These are phyloP conservation scores for Argentina anserina DNA, from an alignment of 306 rosid species.

Conservation along the genomic window DNA sequence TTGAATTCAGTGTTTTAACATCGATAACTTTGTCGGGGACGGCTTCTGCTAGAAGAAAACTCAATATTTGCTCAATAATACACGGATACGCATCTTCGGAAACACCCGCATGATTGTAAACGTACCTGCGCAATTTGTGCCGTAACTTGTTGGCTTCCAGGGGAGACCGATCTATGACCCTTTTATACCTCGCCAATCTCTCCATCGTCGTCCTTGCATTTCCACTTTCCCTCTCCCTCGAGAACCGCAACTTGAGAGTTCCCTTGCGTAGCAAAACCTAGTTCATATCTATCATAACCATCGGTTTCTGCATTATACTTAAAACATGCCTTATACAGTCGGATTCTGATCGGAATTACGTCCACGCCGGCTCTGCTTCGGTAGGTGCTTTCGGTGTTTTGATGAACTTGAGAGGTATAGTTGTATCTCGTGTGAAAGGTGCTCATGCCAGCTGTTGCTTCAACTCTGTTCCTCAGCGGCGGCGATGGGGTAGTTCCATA, in stretches of 20 bases:
- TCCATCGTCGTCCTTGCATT: background rate
- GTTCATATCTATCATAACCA: background rate
- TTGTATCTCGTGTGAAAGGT: too few species aligned
- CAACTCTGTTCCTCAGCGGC: too few species aligned
- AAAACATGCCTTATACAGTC: background rate
- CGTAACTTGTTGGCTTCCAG: background rate
- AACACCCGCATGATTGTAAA: background rate
- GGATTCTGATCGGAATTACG: background rate
- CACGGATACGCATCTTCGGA: background rate
- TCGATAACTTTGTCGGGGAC: background rate
- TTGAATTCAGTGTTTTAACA: background rate
- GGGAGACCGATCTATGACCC: background rate
- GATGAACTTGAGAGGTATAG: too few species aligned
- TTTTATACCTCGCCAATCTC: background rate
- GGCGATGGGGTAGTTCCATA: too few species aligned
- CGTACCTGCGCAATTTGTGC: background rate
- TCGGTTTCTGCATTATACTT: background rate
- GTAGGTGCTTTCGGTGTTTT: background rate
- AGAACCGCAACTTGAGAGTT: background rate
- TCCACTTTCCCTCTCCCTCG: background rate
- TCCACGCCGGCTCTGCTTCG: background rate
- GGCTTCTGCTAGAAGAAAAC: background rate
- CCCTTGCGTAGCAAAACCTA: too few species aligned
- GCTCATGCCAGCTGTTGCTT: too few species aligned
- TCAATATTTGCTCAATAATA: background rate